Percentiles rank a stretch among this genome's conserved stretches.
These are phyloP conservation scores for Euphorbia pulcherrima DNA, from an alignment of 345 rosid genomes.

Conservation along the genomic window DNA sequence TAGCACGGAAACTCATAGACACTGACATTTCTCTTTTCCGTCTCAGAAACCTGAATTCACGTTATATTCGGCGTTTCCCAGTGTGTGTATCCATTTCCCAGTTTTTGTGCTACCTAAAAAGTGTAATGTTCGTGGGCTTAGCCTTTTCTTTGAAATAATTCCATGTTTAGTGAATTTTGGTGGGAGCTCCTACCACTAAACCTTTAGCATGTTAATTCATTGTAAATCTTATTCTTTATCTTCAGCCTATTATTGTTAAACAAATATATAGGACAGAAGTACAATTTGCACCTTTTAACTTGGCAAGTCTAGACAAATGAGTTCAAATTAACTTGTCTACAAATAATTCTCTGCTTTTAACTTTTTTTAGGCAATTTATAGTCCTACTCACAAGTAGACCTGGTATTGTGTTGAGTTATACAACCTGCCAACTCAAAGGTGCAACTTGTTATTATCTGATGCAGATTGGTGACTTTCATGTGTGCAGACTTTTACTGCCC, in stretches of 20 bases:
- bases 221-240: not conserved
- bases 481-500: not conserved
- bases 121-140: not conserved
- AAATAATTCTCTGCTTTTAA: no score
- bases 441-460: not conserved
- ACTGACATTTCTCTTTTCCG: no score
- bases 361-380: no score
- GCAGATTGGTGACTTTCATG: not conserved
- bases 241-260: not conserved
- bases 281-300: not conserved
- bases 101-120: no score
- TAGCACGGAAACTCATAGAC: no score
- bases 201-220: not conserved
- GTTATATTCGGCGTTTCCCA: no score
- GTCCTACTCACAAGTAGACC: no score
- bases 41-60: no score
- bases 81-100: no score
- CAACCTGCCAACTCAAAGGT: no score
- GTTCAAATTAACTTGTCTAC: not conserved
- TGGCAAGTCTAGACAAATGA: not conserved
- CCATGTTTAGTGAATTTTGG: not conserved
- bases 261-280: not conserved
- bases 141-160: not conserved
- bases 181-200: not conserved
- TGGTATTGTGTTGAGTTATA: no score